Percentiles rank a stretch among this genome's conserved stretches.
phyloP scores from a whole-genome alignment of 2,329 filamentous ascomycete species.

The Neofusicoccum umdonicola region DNA sequence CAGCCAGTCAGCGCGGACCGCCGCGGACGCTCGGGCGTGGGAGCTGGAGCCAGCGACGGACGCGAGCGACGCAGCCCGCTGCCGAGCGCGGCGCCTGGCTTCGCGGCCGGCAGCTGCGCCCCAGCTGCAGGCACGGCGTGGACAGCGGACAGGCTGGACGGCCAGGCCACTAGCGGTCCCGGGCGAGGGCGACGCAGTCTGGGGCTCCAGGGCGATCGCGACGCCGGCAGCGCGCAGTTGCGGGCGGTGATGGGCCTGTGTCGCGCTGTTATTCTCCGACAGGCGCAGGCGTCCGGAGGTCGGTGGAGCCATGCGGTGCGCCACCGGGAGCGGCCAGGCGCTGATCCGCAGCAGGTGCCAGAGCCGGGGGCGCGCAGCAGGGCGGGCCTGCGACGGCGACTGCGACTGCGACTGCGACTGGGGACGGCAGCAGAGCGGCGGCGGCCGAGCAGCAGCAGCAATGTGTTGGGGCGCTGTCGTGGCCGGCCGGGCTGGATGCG shows the following conservation, averaged over 20 bases:
- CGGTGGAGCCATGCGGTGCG: slow-evolving; percentile 10
- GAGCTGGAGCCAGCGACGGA: neutral
- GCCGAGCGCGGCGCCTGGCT: neutral
- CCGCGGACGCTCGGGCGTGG: neutral
- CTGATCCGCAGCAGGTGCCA: neutral
- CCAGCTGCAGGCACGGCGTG: neutral
- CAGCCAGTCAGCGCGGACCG: neutral
- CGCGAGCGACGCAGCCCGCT: neutral
- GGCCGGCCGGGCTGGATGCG: neutral
- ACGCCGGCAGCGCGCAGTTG: neutral
- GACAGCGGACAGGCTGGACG: neutral
- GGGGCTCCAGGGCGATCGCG: neutral
- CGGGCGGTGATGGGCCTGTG: neutral
- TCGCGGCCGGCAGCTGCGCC: neutral
- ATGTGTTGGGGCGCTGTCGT: neutral
- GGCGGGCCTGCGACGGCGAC: neutral
- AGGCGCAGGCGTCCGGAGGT: neutral
- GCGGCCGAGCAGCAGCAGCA: neutral
- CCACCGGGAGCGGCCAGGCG: slow-evolving; percentile 13
- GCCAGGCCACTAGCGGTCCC: neutral
- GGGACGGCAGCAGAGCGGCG: neutral
- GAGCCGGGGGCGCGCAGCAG: neutral
- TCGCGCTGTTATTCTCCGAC: slow-evolving; percentile 5
- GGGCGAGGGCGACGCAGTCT: neutral
- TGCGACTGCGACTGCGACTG: neutral